Conservation (phyloP, 2,329 filamentous ascomycete genomes). For the Microdochium bolleyi region DNA sequence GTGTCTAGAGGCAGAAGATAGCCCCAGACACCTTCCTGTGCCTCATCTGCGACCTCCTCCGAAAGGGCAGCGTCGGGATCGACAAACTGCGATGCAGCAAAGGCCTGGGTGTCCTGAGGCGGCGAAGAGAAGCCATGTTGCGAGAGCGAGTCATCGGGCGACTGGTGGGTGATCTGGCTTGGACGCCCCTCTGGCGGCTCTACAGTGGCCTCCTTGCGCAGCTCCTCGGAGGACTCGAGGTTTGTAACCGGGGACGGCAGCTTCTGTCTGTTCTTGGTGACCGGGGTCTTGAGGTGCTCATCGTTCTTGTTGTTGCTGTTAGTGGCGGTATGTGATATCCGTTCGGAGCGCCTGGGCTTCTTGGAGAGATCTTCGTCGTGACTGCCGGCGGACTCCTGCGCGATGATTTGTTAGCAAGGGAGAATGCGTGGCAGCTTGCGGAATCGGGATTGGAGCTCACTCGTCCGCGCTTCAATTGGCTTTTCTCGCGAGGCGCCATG, state of each 20-base stretch:
- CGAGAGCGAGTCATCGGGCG: slow-evolving; percentile 37
- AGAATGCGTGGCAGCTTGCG: slow-evolving; percentile 11
- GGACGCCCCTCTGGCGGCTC: slow-evolving; percentile 58
- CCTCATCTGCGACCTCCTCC: slow-evolving; percentile 80
- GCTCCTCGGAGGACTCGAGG: slow-evolving; percentile 40
- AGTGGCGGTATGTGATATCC: slow-evolving; percentile 34
- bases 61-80: slow-evolving; percentile 64
- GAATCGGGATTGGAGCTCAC: slow-evolving; percentile 40
- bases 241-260: slow-evolving; percentile 78
- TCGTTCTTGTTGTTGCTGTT: slow-evolving; percentile 34
- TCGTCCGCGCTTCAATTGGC: slow-evolving; percentile 74
- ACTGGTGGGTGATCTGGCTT: slow-evolving; percentile 45
- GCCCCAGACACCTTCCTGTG: slow-evolving; percentile 84
- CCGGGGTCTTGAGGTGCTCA: slow-evolving; percentile 45
- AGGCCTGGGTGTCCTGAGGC: slow-evolving; percentile 52
- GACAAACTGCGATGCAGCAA: slow-evolving; percentile 64
- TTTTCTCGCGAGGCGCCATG: slow-evolving; percentile 66
- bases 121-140: slow-evolving; percentile 46
- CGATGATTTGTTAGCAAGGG: slow-evolving; percentile 13
- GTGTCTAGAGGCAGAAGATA: slow-evolving; percentile 80
- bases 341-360: slow-evolving; percentile 74
- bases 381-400: slow-evolving; percentile 59
- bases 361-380: slow-evolving; percentile 58
- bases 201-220: slow-evolving; percentile 60
- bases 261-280: slow-evolving; percentile 52